These are phyloP conservation scores for Cylindrodendrum hubeiense DNA, from an alignment of 2,329 filamentous ascomycete species.

Conservation along the genomic window DNA sequence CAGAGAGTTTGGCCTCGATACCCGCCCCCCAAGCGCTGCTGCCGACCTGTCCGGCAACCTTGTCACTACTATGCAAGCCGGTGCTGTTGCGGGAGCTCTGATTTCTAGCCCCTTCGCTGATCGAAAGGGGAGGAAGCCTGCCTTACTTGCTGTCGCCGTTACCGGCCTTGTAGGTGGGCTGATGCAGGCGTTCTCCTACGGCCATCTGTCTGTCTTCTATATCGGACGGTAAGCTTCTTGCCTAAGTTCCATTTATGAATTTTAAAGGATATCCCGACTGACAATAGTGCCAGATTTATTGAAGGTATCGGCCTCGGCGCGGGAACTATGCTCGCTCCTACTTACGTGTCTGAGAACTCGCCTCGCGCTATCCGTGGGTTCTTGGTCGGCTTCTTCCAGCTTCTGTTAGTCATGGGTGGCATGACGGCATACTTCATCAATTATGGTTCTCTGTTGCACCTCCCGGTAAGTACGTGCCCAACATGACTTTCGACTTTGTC, in stretches of 20 bases:
- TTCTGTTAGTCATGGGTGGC: slow-evolving; percentile 65
- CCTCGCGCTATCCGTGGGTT: slow-evolving; percentile 70
- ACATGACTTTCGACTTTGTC: slow-evolving; percentile 17
- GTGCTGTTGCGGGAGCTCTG: slow-evolving; percentile 42
- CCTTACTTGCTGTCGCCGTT: slow-evolving; percentile 43
- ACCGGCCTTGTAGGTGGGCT: slow-evolving; percentile 47
- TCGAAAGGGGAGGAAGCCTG: slow-evolving; percentile 47
- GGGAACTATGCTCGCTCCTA: slow-evolving; percentile 69
- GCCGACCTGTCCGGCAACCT: slow-evolving; percentile 44
- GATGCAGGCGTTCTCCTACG: slow-evolving; percentile 48
- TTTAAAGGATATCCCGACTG: neutral
- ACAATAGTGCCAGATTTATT: slow-evolving; percentile 49
- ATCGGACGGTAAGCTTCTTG: slow-evolving; percentile 44
- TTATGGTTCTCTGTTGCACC: slow-evolving; percentile 61
- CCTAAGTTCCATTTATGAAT: neutral
- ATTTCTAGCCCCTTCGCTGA: slow-evolving; percentile 44
- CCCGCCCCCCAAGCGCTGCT: slow-evolving; percentile 12
- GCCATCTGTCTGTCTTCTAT: slow-evolving; percentile 45
- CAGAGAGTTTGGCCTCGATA: slow-evolving; percentile 43
- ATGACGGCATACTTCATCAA: slow-evolving; percentile 68
- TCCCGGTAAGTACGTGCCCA: slow-evolving; percentile 37
- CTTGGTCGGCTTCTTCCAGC: slow-evolving; percentile 71
- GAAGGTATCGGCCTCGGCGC: slow-evolving; percentile 65
- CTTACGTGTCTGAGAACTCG: slow-evolving; percentile 72
- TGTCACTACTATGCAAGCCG: slow-evolving; percentile 46